phyloP scores from a whole-genome alignment of 2,329 filamentous ascomycete species.

The Aphanocladium album region DNA sequence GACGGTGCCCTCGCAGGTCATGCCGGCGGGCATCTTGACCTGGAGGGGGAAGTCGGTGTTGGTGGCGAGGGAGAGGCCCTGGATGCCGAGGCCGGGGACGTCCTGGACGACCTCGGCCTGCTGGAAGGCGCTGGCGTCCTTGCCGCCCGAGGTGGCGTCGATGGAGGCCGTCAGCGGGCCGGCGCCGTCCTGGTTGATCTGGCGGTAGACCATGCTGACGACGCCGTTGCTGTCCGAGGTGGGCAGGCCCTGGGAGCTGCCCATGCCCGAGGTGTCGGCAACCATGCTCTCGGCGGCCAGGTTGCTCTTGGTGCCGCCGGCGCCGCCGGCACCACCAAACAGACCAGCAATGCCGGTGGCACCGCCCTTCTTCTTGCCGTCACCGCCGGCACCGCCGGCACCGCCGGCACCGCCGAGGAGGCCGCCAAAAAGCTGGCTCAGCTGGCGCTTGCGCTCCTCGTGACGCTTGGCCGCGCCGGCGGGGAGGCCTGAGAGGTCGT shows the following conservation, averaged over 20 bases:
- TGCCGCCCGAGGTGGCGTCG: slow-evolving; percentile 59
- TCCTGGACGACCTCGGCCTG: slow-evolving; percentile 53
- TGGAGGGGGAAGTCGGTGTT: slow-evolving; percentile 61
- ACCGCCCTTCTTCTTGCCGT: slow-evolving; percentile 30
- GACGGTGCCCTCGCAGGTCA: slow-evolving; percentile 58
- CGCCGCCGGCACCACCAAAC: slow-evolving; percentile 13
- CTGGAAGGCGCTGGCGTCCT: slow-evolving; percentile 55
- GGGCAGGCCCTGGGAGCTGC: slow-evolving; percentile 48
- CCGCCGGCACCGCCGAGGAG: slow-evolving; percentile 13
- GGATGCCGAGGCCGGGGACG: slow-evolving; percentile 53
- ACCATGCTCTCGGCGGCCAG: slow-evolving; percentile 43
- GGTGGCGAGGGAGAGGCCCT: slow-evolving; percentile 53
- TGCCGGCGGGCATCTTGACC: slow-evolving; percentile 62
- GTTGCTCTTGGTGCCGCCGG: slow-evolving; percentile 30
- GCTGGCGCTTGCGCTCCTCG: slow-evolving; percentile 23
- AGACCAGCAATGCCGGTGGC: slow-evolving; percentile 27
- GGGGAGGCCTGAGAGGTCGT: slow-evolving; percentile 32
- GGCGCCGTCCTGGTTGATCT: slow-evolving; percentile 68
- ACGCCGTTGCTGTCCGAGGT: slow-evolving; percentile 54
- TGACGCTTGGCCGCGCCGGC: slow-evolving; percentile 17
- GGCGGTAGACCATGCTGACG: slow-evolving; percentile 56
- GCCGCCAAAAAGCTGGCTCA: slow-evolving; percentile 26
- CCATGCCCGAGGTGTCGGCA: slow-evolving; percentile 44
- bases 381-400: slow-evolving; percentile 13
- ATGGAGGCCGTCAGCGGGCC: slow-evolving; percentile 57